These are phyloP conservation scores for Chlorencoelia australis DNA, from an alignment of 2,329 filamentous ascomycete species.

Conservation along the genomic window DNA sequence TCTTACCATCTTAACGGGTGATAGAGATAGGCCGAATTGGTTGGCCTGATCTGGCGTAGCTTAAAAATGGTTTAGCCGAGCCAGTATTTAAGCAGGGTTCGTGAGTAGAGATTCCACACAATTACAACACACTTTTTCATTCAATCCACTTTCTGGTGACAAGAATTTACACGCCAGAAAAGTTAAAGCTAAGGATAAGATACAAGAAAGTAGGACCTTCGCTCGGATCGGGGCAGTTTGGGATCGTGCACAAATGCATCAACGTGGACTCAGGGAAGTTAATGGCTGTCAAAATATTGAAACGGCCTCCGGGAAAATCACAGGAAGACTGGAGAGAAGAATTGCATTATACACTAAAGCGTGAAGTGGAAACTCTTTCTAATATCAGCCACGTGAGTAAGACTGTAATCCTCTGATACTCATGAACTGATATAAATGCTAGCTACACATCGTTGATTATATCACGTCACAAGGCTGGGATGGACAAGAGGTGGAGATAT, in stretches of 20 bases:
- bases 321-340: constrained; percentile 3
- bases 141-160: too few relatives aligned
- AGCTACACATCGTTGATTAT: constrained; percentile 8
- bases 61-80: too few relatives aligned
- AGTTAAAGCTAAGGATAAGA: constrained; percentile 10
- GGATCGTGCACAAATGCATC: constrained; percentile 14
- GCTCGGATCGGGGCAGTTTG: constrained; percentile 12
- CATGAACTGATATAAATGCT: constrained; percentile 3
- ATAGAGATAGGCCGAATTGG: too few relatives aligned
- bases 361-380: constrained; percentile 11
- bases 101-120: too few relatives aligned
- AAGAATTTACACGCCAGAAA: constrained; percentile 9
- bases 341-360: constrained; percentile 9
- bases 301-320: constrained; percentile 8
- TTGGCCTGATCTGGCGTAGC: too few relatives aligned
- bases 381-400: constrained; percentile 6
- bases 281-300: constrained; percentile 15
- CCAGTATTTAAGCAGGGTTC: too few relatives aligned
- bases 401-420: background rate
- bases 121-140: too few relatives aligned
- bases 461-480: constrained; percentile 6
- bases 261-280: constrained; percentile 15
- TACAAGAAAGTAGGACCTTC: constrained; percentile 9
- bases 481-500: constrained; percentile 6
- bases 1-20: constrained; percentile 5